Conservation (phyloP, 345 rosid species). For the Theobroma cacao region DNA sequence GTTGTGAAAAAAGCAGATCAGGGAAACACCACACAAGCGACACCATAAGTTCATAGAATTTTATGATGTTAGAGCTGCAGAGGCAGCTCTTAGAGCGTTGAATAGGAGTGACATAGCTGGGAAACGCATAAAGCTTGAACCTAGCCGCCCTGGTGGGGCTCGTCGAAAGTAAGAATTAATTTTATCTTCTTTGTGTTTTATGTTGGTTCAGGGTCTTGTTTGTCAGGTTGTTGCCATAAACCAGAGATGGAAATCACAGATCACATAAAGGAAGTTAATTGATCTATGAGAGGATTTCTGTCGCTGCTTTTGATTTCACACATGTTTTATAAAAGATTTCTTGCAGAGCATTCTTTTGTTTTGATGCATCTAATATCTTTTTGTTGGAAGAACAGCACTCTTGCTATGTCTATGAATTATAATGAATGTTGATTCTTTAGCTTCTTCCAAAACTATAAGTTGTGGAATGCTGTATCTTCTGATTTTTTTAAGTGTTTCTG, state of each 20-base stretch:
- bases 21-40: constrained; percentile 92
- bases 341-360: background rate
- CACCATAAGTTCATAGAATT: constrained; percentile 93
- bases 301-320: background rate
- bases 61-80: constrained; percentile 93
- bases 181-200: background rate
- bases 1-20: constrained; percentile 55
- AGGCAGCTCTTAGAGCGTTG: constrained; percentile 78
- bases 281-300: background rate
- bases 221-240: background rate
- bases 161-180: constrained; percentile 66
- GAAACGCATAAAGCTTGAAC: constrained; percentile 95
- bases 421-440: background rate
- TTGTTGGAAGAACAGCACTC: background rate
- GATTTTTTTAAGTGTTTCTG: background rate
- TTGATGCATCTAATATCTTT: background rate
- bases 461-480: background rate
- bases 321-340: too few relatives aligned
- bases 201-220: background rate
- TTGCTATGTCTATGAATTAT: background rate
- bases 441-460: background rate
- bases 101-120: constrained; percentile 96
- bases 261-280: background rate
- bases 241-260: background rate
- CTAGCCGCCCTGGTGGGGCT: constrained; percentile 96